Evolutionary conservation across 2,329 filamentous ascomycete genomes (phyloP), one percentile per base, ranked within the genome.

Genomic region (Gyromitra esculenta): DNA sequence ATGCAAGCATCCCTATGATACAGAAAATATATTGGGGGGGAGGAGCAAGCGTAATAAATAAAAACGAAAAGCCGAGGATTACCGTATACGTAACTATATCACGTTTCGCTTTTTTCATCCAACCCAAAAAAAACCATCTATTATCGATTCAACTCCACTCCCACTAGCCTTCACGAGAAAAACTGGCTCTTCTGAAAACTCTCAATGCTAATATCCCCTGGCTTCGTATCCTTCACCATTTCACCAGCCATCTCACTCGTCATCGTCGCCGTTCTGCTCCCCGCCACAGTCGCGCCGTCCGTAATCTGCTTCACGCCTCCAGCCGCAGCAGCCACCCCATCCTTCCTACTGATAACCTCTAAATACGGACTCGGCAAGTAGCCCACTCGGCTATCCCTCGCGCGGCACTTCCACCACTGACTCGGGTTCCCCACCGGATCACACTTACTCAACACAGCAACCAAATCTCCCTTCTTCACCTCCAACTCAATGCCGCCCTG

Each of bases 341-440:
- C 84, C 65, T 87, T 85, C 81, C 87, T 86, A 35, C 89, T 86
- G 63, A 96, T 90, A 0, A 87, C 88, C 84, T 97, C 93, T 37
- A 99, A 88, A 82, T 97, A 99, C 0, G 94, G 94, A 0, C 91
- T 90, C 1, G 96, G 96, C 5, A 99, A 87, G 82, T 98, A 99
- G 6, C 96, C 96, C 81, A 97, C 91, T 35, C 93, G 88, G 59
- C 94, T 94, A 82, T 98, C 94, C 77, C 96, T 88, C 13, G 95
- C 92, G 71, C 96, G 89, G 84, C 96, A 99, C 79, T 91, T 90
- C 96, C 96, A 99, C 96, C 96, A 99, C 82, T 99, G 95, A 67
- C 92, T 96, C 3, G 93, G 89, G 81, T 96, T 94, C 56, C 96
- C 96, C 82, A 95, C 89, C 0, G 96, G 96, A 81, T 99, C 96